Conservation (phyloP, 2,329 filamentous ascomycete species). For the Xylariaceae sp. region DNA sequence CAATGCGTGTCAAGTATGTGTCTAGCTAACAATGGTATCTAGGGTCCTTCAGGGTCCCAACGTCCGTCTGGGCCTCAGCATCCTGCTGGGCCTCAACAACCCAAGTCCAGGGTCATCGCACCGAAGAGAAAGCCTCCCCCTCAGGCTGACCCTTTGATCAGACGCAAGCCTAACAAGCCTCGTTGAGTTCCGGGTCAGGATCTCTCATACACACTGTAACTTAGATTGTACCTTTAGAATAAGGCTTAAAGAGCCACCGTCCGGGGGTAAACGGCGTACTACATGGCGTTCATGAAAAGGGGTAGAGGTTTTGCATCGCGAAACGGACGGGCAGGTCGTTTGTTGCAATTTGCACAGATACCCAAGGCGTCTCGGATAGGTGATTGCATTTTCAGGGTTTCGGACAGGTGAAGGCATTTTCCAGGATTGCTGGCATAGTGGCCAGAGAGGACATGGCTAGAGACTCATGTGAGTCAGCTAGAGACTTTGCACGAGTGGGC, state of each 20-base stretch:
- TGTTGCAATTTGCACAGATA: too few species aligned
- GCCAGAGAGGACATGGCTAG: slow-evolving; percentile 5
- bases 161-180: slow-evolving; percentile 27
- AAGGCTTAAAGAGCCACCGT: too few species aligned
- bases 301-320: too few species aligned
- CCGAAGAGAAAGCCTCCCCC: slow-evolving; percentile 12
- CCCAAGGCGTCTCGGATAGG: too few species aligned
- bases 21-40: slow-evolving; percentile 14
- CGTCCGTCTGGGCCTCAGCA: too few species aligned
- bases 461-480: neutral
- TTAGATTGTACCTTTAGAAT: too few species aligned
- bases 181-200: slow-evolving; percentile 6
- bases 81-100: slow-evolving; percentile 10
- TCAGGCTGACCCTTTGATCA: slow-evolving; percentile 26
- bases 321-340: too few species aligned
- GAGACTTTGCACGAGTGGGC: neutral
- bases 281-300: too few species aligned
- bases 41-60: slow-evolving; percentile 20
- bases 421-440: neutral
- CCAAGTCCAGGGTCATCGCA: slow-evolving; percentile 12
- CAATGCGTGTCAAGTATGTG: neutral
- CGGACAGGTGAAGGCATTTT: slow-evolving; percentile 4
- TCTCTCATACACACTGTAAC: slow-evolving; percentile 3
- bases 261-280: too few species aligned
- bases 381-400: slow-evolving; percentile 6